phyloP scores from a whole-genome alignment of 306 rosid species.

The Cicer cuneatum region DNA sequence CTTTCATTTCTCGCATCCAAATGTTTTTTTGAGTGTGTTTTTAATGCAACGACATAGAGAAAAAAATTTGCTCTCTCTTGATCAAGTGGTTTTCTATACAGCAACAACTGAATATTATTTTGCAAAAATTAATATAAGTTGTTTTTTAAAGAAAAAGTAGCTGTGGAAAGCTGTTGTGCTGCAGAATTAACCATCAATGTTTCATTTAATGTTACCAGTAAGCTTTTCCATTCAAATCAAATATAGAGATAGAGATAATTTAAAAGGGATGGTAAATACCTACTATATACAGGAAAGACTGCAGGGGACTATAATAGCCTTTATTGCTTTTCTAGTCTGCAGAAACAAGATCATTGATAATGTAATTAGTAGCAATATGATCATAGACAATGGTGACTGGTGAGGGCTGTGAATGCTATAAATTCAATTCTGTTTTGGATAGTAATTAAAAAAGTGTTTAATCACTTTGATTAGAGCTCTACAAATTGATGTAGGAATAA shows the following conservation, averaged over 20 bases:
- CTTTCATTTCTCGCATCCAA: too few relatives aligned
- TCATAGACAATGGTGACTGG: not conserved
- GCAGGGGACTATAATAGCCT: not conserved
- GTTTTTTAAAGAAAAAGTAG: not conserved
- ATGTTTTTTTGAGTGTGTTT: too few relatives aligned
- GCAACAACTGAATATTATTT: too few relatives aligned
- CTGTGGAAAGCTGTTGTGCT: not conserved
- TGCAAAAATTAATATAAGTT: not conserved
- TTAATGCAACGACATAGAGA: too few relatives aligned
- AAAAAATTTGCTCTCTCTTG: too few relatives aligned
- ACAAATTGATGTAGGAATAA: too few relatives aligned
- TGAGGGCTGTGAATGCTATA: too few relatives aligned
- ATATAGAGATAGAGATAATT: not conserved
- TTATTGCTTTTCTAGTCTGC: not conserved
- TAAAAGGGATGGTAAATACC: not conserved
- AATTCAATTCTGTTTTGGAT: too few relatives aligned
- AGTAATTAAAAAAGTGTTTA: too few relatives aligned
- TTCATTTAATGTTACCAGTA: conserved; percentile 28
- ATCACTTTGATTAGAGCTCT: too few relatives aligned
- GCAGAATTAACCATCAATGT: conserved; percentile 27
- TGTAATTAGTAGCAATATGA: not conserved
- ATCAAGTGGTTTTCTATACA: too few relatives aligned
- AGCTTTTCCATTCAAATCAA: conserved; percentile 26
- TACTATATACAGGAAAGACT: not conserved
- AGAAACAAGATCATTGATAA: not conserved